These are phyloP conservation scores for Microsporum ferrugineum DNA, from an alignment of 2,329 filamentous ascomycete species.

Conservation along the genomic window DNA sequence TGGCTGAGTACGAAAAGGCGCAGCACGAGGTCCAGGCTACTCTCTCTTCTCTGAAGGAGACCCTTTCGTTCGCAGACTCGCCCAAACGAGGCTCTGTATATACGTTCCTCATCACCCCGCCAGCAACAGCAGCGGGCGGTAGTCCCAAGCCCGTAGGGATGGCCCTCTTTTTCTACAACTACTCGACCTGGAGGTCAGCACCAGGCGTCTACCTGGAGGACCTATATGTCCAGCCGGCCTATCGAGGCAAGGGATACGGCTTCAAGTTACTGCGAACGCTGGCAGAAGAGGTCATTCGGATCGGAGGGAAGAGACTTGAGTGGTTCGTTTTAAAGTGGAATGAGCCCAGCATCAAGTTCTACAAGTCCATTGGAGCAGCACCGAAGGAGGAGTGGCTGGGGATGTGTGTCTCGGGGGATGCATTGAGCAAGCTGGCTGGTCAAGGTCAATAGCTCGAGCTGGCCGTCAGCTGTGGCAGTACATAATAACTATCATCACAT, in stretches of 20 bases:
- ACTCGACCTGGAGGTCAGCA: conserved; percentile 80
- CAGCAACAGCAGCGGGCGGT: conserved; percentile 35
- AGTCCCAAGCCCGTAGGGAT: conserved; percentile 51
- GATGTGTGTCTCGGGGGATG: conserved; percentile 40
- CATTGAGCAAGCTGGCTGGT: conserved; percentile 31
- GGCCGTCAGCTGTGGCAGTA: too few species aligned
- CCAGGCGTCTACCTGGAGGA: conserved; percentile 91
- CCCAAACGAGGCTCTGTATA: conserved; percentile 53
- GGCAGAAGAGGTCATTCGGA: conserved; percentile 64
- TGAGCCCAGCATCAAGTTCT: conserved; percentile 78
- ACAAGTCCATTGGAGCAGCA: conserved; percentile 42
- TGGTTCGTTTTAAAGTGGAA: conserved; percentile 94
- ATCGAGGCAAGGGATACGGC: conserved; percentile 69
- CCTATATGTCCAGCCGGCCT: conserved; percentile 63
- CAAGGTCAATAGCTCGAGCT: conserved; percentile 15
- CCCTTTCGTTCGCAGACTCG: conserved; percentile 62
- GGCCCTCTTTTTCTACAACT: conserved; percentile 91
- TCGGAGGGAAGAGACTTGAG: conserved; percentile 65
- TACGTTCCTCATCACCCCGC: conserved; percentile 54
- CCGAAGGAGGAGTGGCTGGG: conserved; percentile 40
- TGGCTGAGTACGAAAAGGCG: conserved; percentile 80
- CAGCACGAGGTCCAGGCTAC: conserved; percentile 66
- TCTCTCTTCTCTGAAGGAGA: conserved; percentile 56
- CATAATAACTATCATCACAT: too few species aligned
- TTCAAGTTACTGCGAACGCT: conserved; percentile 61